These are phyloP conservation scores for Trichoderma sp. DNA, from an alignment of 2,329 filamentous ascomycete species.

Conservation along the genomic window DNA sequence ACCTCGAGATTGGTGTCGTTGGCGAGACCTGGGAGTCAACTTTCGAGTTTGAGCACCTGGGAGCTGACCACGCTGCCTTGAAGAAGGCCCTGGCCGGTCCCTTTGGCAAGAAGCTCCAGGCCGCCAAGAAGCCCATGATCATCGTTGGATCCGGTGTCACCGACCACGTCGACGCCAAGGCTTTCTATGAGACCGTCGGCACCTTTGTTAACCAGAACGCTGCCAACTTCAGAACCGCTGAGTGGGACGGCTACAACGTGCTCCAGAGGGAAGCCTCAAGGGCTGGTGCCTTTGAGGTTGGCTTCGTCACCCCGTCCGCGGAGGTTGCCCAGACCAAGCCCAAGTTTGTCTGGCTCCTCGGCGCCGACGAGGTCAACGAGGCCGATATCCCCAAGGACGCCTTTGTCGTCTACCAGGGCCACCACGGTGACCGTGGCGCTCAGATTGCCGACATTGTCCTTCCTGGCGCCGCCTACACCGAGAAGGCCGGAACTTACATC, in stretches of 20 bases:
- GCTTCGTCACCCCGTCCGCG: constrained; percentile 82
- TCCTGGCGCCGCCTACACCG: constrained; percentile 91
- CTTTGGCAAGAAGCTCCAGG: constrained; percentile 89
- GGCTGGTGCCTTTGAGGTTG: constrained; percentile 90
- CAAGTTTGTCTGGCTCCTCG: constrained; percentile 96
- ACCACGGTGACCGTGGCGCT: constrained; percentile 92
- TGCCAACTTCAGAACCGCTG: constrained; percentile 77
- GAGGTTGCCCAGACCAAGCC: constrained; percentile 79
- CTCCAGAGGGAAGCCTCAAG: constrained; percentile 91
- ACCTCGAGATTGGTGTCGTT: constrained; percentile 87
- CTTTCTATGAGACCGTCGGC: constrained; percentile 88
- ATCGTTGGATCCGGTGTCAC: constrained; percentile 89
- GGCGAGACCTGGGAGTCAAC: constrained; percentile 91
- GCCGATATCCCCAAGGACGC: constrained; percentile 91
- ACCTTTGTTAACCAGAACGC: constrained; percentile 91
- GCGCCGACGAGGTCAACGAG: constrained; percentile 84
- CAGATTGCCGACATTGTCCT: constrained; percentile 92
- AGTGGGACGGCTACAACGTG: constrained; percentile 98
- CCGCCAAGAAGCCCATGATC: constrained; percentile 92
- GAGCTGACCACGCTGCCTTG: constrained; percentile 71
- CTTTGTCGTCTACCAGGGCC: constrained; percentile 96
- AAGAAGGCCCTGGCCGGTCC: constrained; percentile 81
- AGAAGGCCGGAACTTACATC: constrained; percentile 93
- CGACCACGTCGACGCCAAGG: constrained; percentile 87
- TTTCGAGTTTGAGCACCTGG: constrained; percentile 92